These are phyloP conservation scores for Metarhizium rileyi DNA, from an alignment of 2,329 filamentous ascomycete genomes.

Conservation along the genomic window DNA sequence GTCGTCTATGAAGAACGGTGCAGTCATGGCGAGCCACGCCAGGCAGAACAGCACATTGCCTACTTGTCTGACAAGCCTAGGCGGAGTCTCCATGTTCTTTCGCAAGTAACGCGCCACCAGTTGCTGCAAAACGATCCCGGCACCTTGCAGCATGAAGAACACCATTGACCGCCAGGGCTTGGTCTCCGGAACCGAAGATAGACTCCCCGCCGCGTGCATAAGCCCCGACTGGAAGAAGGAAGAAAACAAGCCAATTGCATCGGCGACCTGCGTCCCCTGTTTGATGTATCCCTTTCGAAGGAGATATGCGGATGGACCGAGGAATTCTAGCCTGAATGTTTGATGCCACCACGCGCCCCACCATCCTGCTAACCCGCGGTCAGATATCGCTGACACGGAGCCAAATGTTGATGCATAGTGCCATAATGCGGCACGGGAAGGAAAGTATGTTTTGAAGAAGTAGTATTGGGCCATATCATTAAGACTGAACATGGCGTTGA, in stretches of 20 bases:
- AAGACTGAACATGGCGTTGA: slow-evolving; percentile 51
- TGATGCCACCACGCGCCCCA: slow-evolving; percentile 93
- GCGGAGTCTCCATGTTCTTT: slow-evolving; percentile 25
- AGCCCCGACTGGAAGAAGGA: slow-evolving; percentile 55
- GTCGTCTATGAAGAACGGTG: slow-evolving; percentile 61
- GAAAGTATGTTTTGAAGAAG: slow-evolving; percentile 40
- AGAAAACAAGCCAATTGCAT: slow-evolving; percentile 21
- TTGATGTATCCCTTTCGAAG: slow-evolving; percentile 28
- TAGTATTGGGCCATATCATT: slow-evolving; percentile 47
- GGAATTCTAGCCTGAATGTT: slow-evolving; percentile 67
- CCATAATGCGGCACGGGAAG: slow-evolving; percentile 40
- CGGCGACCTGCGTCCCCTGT: slow-evolving; percentile 17
- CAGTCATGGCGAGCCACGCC: slow-evolving; percentile 60
- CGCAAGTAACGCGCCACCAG: slow-evolving; percentile 24
- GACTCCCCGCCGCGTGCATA: slow-evolving; percentile 63
- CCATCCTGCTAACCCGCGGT: slow-evolving; percentile 66
- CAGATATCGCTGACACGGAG: slow-evolving; percentile 42
- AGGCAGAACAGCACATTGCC: slow-evolving; percentile 55
- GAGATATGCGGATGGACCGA: slow-evolving; percentile 46
- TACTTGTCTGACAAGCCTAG: slow-evolving; percentile 34
- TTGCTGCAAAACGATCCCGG: slow-evolving; percentile 55
- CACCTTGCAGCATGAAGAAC: slow-evolving; percentile 65
- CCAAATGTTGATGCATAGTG: slow-evolving; percentile 48
- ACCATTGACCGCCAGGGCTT: slow-evolving; percentile 42
- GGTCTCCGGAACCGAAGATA: slow-evolving; percentile 48